phyloP scores from a whole-genome alignment of 1,139 yeast genomes.

The Pneumocystis canis region DNA sequence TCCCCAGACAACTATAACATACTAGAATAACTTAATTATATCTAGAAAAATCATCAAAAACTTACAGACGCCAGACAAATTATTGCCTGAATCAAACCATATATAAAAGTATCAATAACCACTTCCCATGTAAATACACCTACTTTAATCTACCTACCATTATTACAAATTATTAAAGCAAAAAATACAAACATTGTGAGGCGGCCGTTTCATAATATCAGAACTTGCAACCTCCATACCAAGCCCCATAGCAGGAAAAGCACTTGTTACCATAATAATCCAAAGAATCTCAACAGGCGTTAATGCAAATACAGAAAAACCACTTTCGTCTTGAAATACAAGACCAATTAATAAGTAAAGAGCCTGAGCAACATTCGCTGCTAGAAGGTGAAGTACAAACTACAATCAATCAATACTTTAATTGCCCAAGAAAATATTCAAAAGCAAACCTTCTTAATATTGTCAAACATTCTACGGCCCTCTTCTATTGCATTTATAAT shows the following conservation, averaged over 20 bases:
- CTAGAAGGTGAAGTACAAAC: slow-evolving; percentile 63
- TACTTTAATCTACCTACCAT: slow-evolving; percentile 26
- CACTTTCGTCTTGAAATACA: slow-evolving; percentile 46
- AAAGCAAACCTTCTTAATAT: slow-evolving; percentile 29
- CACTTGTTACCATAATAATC: slow-evolving; percentile 65
- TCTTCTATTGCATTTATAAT: slow-evolving; percentile 35
- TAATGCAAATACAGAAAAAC: slow-evolving; percentile 57
- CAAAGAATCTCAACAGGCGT: slow-evolving; percentile 70
- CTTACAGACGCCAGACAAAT: slow-evolving; percentile 48
- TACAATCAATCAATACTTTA: slow-evolving; percentile 18
- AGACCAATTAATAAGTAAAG: slow-evolving; percentile 55
- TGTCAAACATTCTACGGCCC: slow-evolving; percentile 42
- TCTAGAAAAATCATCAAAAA: background rate
- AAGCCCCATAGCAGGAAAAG: slow-evolving; percentile 81
- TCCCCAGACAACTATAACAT: slow-evolving; percentile 48
- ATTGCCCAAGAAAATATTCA: background rate
- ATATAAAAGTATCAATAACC: slow-evolving; percentile 56
- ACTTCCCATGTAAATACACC: slow-evolving; percentile 58
- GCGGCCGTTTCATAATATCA: slow-evolving; percentile 53
- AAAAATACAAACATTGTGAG: slow-evolving; percentile 28
- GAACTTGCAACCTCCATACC: slow-evolving; percentile 57
- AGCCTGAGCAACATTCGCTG: slow-evolving; percentile 70
- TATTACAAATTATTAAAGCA: background rate
- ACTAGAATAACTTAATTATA: background rate
- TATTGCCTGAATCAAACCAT: slow-evolving; percentile 61